Evolutionary conservation across 768 basidiomycete species (phyloP).

Genomic region (Agrocybe praecox): DNA sequence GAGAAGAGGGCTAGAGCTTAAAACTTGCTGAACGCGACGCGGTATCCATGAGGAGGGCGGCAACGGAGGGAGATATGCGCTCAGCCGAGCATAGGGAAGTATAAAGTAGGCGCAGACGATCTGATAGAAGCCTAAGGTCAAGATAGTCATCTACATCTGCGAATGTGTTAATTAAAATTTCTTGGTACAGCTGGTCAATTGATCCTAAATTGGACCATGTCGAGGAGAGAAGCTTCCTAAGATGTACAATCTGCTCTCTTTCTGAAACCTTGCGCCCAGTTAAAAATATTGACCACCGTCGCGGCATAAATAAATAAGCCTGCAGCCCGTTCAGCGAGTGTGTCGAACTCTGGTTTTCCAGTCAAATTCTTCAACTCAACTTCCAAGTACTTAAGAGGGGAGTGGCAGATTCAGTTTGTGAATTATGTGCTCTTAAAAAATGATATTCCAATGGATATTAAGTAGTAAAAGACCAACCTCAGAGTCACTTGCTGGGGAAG

Average conservation of each 20-base stretch:
- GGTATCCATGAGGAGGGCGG: conserved; percentile 10
- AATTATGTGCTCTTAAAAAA: too few species aligned
- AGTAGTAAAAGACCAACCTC: too few species aligned
- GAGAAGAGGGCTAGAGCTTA: too few species aligned
- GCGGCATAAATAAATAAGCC: conserved; percentile 29
- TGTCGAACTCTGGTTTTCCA: conserved; percentile 3
- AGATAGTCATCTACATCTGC: conserved; percentile 2
- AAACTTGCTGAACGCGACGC: too few species aligned
- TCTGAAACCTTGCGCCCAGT: neutral
- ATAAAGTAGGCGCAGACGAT: conserved; percentile 17
- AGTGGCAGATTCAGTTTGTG: too few species aligned
- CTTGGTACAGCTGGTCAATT: conserved; percentile 16
- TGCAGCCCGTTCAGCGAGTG: conserved; percentile 13
- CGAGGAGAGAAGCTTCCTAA: conserved; percentile 5
- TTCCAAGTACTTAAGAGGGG: too few species aligned
- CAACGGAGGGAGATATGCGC: conserved; percentile 13
- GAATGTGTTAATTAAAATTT: conserved; percentile 18
- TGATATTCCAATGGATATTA: too few species aligned
- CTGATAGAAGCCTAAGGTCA: neutral
- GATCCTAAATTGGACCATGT: neutral
- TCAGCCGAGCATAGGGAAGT: conserved; percentile 24
- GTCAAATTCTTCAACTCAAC: too few species aligned
- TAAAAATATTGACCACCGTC: conserved; percentile 20
- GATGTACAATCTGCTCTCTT: conserved; percentile 2
- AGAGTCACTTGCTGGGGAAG: too few species aligned